A percentile compares a stretch with the other conserved stretches of the same genome.
Conservation (phyloP, 306 rosid species). For the Casuarina glauca region DNA sequence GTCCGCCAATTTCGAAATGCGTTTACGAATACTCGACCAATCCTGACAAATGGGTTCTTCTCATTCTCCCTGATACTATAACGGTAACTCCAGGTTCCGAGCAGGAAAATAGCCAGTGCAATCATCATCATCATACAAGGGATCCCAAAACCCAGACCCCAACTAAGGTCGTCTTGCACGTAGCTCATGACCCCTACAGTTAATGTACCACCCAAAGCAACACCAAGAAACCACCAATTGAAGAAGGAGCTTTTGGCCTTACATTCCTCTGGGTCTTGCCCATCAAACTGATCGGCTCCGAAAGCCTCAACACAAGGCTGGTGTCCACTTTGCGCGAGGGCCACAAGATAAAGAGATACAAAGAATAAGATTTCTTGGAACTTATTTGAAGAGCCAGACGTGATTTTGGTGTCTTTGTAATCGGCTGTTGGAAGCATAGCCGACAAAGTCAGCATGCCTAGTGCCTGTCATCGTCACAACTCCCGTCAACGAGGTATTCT, state of each 20-base stretch:
- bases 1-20: slow-evolving; percentile 37
- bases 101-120: slow-evolving; percentile 27
- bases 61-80: slow-evolving; percentile 7
- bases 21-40: slow-evolving; percentile 44
- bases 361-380: slow-evolving; percentile 38
- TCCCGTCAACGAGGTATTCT: neutral
- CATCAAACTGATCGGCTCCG: slow-evolving; percentile 55
- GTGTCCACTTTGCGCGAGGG: slow-evolving; percentile 49
- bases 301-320: slow-evolving; percentile 60
- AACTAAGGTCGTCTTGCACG: slow-evolving; percentile 44
- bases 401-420: slow-evolving; percentile 7
- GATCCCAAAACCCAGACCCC: slow-evolving; percentile 41
- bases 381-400: slow-evolving; percentile 18
- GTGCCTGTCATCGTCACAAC: slow-evolving; percentile 31
- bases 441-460: slow-evolving; percentile 40
- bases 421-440: slow-evolving; percentile 28
- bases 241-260: slow-evolving; percentile 55
- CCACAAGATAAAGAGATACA: slow-evolving; percentile 46
- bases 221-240: slow-evolving; percentile 54
- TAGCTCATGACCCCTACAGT: slow-evolving; percentile 35
- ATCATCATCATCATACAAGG: slow-evolving; percentile 28
- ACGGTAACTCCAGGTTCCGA: slow-evolving; percentile 33
- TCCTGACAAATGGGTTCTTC: slow-evolving; percentile 39
- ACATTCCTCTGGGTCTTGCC: slow-evolving; percentile 38
- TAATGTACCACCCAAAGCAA: slow-evolving; percentile 14